Conservation (phyloP, 306 rosid genomes). For the Prinsepia uniflora region DNA sequence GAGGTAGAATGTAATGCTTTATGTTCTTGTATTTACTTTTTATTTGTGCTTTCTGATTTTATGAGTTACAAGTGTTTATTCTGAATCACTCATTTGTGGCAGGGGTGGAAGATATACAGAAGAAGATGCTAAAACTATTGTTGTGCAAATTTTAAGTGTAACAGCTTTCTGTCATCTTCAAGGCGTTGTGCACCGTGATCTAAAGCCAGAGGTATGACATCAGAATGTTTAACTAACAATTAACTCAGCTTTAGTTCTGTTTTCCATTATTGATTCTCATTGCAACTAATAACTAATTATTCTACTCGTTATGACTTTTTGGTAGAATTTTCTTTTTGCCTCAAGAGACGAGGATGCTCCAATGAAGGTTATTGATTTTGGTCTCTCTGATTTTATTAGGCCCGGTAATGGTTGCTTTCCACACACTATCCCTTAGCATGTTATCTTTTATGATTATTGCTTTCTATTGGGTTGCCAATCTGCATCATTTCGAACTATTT, state of each 20-base stretch:
- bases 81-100: constrained; percentile 25
- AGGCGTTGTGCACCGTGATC: constrained; percentile 94
- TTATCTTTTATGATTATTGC: neutral
- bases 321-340: constrained; percentile 89
- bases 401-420: constrained; percentile 57
- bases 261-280: constrained; percentile 6
- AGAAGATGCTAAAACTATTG: constrained; percentile 82
- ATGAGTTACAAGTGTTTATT: constrained; percentile 26
- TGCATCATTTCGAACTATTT: neutral
- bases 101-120: constrained; percentile 97
- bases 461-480: neutral
- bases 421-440: constrained; percentile 8
- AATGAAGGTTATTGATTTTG: constrained; percentile 90
- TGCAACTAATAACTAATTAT: constrained; percentile 18
- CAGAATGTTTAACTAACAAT: constrained; percentile 15
- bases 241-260: constrained; percentile 16
- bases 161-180: constrained; percentile 89
- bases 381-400: constrained; percentile 88
- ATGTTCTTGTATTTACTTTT: constrained; percentile 16
- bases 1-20: constrained; percentile 53
- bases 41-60: constrained; percentile 20
- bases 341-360: constrained; percentile 68
- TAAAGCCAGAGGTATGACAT: constrained; percentile 84
- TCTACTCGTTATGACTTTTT: constrained; percentile 24
- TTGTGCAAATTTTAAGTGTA: constrained; percentile 77